These are phyloP conservation scores for Tagetes erecta DNA, from an alignment of 129 eudicot species.

Conservation along the genomic window DNA sequence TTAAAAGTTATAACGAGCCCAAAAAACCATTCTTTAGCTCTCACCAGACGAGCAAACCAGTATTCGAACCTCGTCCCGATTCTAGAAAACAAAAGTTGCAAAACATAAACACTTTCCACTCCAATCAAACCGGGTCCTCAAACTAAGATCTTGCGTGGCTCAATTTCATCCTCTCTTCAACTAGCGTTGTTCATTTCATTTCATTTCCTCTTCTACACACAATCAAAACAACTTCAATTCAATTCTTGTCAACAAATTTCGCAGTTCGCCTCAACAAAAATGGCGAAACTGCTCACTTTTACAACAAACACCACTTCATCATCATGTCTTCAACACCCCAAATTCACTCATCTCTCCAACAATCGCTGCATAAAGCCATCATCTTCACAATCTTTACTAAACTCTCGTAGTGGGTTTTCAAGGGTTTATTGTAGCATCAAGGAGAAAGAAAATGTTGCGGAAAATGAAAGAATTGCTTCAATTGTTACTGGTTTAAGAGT, in stretches of 20 bases:
- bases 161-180: slow-evolving; percentile 39
- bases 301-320: slow-evolving; percentile 41
- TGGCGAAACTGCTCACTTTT: slow-evolving; percentile 50
- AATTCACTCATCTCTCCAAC: slow-evolving; percentile 28
- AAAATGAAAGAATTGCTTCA: slow-evolving; percentile 31
- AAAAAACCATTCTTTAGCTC: too few relatives aligned
- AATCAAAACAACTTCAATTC: slow-evolving; percentile 10
- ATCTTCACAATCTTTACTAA: slow-evolving; percentile 23
- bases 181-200: slow-evolving; percentile 32
- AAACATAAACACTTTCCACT: too few relatives aligned
- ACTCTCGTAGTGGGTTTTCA: slow-evolving; percentile 29
- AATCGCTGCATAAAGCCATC: slow-evolving; percentile 29
- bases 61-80: too few relatives aligned
- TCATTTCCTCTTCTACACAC: slow-evolving; percentile 22
- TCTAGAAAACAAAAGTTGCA: too few relatives aligned
- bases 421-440: slow-evolving; percentile 58
- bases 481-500: slow-evolving; percentile 47
- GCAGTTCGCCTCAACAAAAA: slow-evolving; percentile 2
- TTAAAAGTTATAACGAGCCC: too few relatives aligned
- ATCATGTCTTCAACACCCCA: slow-evolving; percentile 38
- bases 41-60: too few relatives aligned
- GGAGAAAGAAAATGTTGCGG: slow-evolving; percentile 51
- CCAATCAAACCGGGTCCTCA: too few relatives aligned
- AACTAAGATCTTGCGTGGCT: slow-evolving; percentile 77
- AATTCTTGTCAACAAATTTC: slow-evolving; percentile 21